Percentiles rank a stretch among this genome's conserved stretches.
Evolutionary conservation across 352 stramenopile genomes (phyloP).

Genomic region (Bremia lactucae): DNA sequence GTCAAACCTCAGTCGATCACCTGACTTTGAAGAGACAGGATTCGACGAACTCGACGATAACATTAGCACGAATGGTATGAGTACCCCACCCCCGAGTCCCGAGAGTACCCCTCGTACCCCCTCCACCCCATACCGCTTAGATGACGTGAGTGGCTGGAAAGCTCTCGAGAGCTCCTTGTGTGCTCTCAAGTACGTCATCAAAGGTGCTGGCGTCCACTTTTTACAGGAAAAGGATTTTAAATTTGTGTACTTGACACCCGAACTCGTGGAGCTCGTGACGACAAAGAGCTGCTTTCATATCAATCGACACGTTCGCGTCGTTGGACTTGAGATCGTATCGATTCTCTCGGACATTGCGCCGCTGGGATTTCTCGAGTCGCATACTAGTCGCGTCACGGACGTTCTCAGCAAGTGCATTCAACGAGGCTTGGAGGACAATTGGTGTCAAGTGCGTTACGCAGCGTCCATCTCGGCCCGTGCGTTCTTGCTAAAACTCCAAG

Average conservation of each 20-base stretch:
- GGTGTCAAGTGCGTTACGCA: slow-evolving; percentile 94
- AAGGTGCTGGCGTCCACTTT: neutral
- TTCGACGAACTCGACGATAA: slow-evolving; percentile 75
- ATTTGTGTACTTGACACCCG: slow-evolving; percentile 55
- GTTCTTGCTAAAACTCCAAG: slow-evolving; percentile 77
- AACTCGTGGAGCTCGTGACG: slow-evolving; percentile 57
- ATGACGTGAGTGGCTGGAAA: slow-evolving; percentile 96
- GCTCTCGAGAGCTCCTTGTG: slow-evolving; percentile 89
- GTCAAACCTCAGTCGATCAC: slow-evolving; percentile 59
- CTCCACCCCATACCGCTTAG: slow-evolving; percentile 77
- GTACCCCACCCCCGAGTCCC: slow-evolving; percentile 49
- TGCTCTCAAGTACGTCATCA: slow-evolving; percentile 25
- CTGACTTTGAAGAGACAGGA: slow-evolving; percentile 70
- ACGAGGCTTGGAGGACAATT: slow-evolving; percentile 91
- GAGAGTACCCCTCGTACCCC: slow-evolving; percentile 55
- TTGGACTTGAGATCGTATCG: slow-evolving; percentile 78
- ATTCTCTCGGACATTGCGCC: slow-evolving; percentile 41
- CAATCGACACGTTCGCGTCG: slow-evolving; percentile 91
- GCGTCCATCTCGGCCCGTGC: slow-evolving; percentile 85
- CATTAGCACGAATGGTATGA: slow-evolving; percentile 69
- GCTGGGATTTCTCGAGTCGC: slow-evolving; percentile 31
- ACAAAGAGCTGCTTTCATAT: slow-evolving; percentile 86
- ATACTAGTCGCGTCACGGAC: slow-evolving; percentile 32
- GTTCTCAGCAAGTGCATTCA: slow-evolving; percentile 52
- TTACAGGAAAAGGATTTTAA: no score